Conservation (phyloP, 768 basidiomycete species). For the Lyophyllum shimeji region DNA sequence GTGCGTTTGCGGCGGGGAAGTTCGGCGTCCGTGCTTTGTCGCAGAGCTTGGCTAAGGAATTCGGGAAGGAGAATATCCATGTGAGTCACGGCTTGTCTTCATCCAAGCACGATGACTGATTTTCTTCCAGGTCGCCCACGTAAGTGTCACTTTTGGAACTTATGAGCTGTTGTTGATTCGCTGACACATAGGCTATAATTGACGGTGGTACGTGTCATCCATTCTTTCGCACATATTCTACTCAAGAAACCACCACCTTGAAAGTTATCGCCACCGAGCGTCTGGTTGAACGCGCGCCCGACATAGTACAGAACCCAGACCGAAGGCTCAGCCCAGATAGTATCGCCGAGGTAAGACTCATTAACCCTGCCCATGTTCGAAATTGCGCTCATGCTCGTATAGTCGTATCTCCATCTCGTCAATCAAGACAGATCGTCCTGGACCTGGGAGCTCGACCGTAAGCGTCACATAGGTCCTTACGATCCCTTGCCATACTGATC, state of each 20-base stretch:
- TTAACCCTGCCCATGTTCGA: neutral
- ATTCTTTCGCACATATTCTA: neutral
- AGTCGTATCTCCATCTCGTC: slow-evolving; percentile 68
- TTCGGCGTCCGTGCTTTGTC: slow-evolving; percentile 60
- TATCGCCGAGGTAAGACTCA: slow-evolving; percentile 60
- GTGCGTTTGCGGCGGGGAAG: slow-evolving; percentile 65
- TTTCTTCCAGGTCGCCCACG: slow-evolving; percentile 56
- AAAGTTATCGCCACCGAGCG: slow-evolving; percentile 39
- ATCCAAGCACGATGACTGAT: neutral
- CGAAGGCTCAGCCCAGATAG: slow-evolving; percentile 58
- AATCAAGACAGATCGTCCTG: slow-evolving; percentile 71
- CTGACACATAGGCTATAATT: slow-evolving; percentile 54
- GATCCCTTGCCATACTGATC: neutral
- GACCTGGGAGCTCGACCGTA: slow-evolving; percentile 82
- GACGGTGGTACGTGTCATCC: slow-evolving; percentile 49
- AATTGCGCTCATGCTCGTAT: neutral
- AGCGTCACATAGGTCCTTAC: slow-evolving; percentile 27
- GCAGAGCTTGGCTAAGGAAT: slow-evolving; percentile 75
- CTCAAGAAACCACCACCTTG: neutral
- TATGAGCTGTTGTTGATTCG: neutral
- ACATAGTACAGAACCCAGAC: slow-evolving; percentile 46
- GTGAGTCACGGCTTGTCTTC: slow-evolving; percentile 29
- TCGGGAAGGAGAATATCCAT: slow-evolving; percentile 73
- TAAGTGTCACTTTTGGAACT: slow-evolving; percentile 30
- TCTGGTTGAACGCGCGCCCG: slow-evolving; percentile 22